Conservation (phyloP, 2,329 filamentous ascomycete species). For the Pseudofabraea citricarpa region DNA sequence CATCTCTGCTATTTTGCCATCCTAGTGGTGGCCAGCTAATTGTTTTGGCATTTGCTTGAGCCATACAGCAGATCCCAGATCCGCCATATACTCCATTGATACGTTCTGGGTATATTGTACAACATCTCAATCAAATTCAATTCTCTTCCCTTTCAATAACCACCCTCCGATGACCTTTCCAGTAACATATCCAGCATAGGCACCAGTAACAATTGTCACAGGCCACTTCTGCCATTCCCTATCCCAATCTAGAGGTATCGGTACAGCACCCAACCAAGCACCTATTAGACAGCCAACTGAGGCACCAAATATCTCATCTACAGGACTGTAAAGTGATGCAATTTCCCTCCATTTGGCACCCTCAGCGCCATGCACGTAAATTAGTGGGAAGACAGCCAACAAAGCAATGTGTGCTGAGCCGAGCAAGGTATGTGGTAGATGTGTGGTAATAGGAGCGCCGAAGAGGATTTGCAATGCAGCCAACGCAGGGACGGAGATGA, state of each 20-base stretch:
- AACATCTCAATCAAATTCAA: slow-evolving; percentile 28
- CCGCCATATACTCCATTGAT: no score
- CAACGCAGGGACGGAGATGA: slow-evolving; percentile 46
- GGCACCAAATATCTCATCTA: slow-evolving; percentile 82
- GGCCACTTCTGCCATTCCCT: slow-evolving; percentile 99
- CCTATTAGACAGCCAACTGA: slow-evolving; percentile 74
- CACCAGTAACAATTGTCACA: slow-evolving; percentile 79
- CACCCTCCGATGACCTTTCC: slow-evolving; percentile 58
- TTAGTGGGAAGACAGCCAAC: slow-evolving; percentile 71
- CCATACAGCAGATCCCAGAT: no score
- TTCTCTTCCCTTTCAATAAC: slow-evolving; percentile 25
- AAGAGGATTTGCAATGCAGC: slow-evolving; percentile 67
- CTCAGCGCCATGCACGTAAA: slow-evolving; percentile 83
- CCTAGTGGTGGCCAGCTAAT: no score
- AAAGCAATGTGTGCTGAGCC: slow-evolving; percentile 78
- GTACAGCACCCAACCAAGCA: slow-evolving; percentile 89
- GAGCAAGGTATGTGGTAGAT: slow-evolving; percentile 72
- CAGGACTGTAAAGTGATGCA: slow-evolving; percentile 60
- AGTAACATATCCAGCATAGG: slow-evolving; percentile 72
- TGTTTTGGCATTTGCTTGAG: no score
- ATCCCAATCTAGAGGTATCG: slow-evolving; percentile 97
- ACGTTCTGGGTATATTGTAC: no score
- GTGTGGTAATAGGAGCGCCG: slow-evolving; percentile 83
- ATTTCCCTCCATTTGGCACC: slow-evolving; percentile 64
- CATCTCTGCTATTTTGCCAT: no score